Percentiles rank a stretch among this genome's conserved stretches.
Evolutionary conservation across 495 filamentous ascomycete genomes (phyloP).

Genomic region (Xylaria venustula): DNA sequence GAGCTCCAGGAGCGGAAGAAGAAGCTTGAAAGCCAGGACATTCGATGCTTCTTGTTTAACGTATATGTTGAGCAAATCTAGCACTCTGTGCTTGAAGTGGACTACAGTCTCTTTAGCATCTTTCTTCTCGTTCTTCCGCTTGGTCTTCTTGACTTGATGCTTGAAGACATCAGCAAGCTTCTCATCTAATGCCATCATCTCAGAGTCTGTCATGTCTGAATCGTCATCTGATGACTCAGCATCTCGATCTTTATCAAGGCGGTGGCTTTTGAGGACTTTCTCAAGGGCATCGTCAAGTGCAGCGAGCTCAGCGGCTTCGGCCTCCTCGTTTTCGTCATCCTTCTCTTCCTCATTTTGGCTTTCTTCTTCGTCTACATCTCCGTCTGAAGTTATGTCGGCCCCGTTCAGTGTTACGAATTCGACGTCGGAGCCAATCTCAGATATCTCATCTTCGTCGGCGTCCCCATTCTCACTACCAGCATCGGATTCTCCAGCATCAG

Average conservation of each 20-base stretch:
- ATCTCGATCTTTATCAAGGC: slow-evolving; percentile 53
- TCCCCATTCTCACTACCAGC: slow-evolving; percentile 36
- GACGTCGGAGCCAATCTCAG: slow-evolving; percentile 44
- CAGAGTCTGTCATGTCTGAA: slow-evolving; percentile 87
- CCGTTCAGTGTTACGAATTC: slow-evolving; percentile 41
- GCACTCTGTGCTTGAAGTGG: slow-evolving; percentile 90
- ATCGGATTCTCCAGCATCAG: slow-evolving; percentile 43
- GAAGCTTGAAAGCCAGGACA: slow-evolving; percentile 61
- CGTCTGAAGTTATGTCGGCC: slow-evolving; percentile 28
- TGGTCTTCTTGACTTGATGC: slow-evolving; percentile 55
- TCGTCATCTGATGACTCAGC: slow-evolving; percentile 54
- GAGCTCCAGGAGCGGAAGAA: slow-evolving; percentile 57
- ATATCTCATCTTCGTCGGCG: slow-evolving; percentile 33
- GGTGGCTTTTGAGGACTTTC: slow-evolving; percentile 65
- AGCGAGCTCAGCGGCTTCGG: slow-evolving; percentile 39
- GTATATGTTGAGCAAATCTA: slow-evolving; percentile 85
- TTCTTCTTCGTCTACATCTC: slow-evolving; percentile 43
- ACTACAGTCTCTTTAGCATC: slow-evolving; percentile 85
- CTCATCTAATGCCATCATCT: slow-evolving; percentile 88
- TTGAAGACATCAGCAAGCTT: slow-evolving; percentile 81
- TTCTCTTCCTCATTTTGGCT: slow-evolving; percentile 48
- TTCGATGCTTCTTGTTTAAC: slow-evolving; percentile 74
- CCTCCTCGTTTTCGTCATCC: slow-evolving; percentile 39
- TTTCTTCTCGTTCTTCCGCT: slow-evolving; percentile 75
- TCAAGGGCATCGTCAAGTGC: slow-evolving; percentile 78